Percentiles rank a stretch among this genome's conserved stretches.
These are phyloP conservation scores for Saccharomycopsis synnaedendra DNA, from an alignment of 805 yeast genomes.

Conservation along the genomic window DNA sequence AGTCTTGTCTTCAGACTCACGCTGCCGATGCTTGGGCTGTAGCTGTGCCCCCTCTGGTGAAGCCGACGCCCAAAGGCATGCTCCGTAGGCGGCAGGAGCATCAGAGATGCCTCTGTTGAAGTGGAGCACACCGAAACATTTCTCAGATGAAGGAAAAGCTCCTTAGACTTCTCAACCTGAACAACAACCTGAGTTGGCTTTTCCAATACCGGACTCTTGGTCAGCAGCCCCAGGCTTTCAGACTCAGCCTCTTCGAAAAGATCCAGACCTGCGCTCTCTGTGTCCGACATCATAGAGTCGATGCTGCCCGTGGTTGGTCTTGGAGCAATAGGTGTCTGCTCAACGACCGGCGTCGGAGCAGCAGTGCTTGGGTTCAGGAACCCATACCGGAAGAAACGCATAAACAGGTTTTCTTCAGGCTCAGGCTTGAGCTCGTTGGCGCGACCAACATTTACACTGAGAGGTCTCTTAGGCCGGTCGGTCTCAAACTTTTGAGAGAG, in stretches of 20 bases:
- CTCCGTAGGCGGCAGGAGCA: not conserved
- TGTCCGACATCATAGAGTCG: too few species aligned
- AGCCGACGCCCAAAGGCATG: not conserved
- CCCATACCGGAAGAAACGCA: slow-evolving; percentile 15
- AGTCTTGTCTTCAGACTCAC: slow-evolving; percentile 1
- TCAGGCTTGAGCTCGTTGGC: slow-evolving; percentile 1
- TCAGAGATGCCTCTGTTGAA: slow-evolving; percentile 5
- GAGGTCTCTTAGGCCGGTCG: slow-evolving; percentile 7
- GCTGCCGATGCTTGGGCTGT: slow-evolving; percentile 7
- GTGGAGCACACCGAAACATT: slow-evolving; percentile 4
- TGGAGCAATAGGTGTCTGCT: not conserved
- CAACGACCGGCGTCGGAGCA: not conserved
- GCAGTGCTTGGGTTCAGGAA: slow-evolving; percentile 4
- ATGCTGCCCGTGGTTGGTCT: too few species aligned
- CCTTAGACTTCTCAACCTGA: too few species aligned
- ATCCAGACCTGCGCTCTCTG: too few species aligned
- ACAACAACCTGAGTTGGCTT: too few species aligned
- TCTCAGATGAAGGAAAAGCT: too few species aligned
- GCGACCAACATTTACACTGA: slow-evolving; percentile 1
- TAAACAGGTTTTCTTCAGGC: slow-evolving; percentile 7
- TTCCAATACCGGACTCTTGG: too few species aligned
- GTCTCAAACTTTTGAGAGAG: slow-evolving; percentile 8
- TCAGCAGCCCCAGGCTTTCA: too few species aligned
- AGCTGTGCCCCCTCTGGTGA: slow-evolving; percentile 2
- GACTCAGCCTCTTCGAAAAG: too few species aligned